Conservation (phyloP, 1,284 basidiomycete genomes). For the Bondarzewia mesenterica region DNA sequence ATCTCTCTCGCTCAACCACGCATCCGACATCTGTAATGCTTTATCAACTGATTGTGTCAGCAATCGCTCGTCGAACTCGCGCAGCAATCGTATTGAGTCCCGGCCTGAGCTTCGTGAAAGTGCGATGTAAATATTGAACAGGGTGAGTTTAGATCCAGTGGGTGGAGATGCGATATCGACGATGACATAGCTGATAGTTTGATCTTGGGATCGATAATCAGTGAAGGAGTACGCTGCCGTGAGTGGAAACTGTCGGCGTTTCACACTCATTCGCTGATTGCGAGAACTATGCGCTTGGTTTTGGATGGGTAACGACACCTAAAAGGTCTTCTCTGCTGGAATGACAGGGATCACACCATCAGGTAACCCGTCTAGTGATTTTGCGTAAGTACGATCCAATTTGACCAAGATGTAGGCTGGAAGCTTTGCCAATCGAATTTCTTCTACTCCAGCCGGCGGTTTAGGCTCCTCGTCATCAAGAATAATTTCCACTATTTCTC, state of each 20-base stretch:
- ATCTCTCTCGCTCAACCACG: no score
- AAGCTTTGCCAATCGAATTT: constrained; percentile 17
- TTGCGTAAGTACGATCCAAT: constrained; percentile 18
- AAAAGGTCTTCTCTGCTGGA: constrained; percentile 12
- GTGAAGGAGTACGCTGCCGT: constrained; percentile 26
- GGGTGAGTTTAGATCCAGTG: constrained; percentile 14
- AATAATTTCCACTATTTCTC: constrained; percentile 27
- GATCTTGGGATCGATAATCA: constrained; percentile 25
- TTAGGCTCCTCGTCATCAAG: constrained; percentile 18
- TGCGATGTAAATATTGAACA: constrained; percentile 26
- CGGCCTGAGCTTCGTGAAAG: constrained; percentile 23
- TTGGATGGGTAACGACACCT: constrained; percentile 3
- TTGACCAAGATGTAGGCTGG: constrained; percentile 28
- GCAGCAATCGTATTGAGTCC: constrained; percentile 20
- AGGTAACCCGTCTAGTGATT: constrained; percentile 17
- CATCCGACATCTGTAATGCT: no score
- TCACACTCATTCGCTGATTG: constrained; percentile 9
- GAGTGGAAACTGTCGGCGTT: constrained; percentile 19
- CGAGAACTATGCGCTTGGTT: neutral
- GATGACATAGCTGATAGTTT: constrained; percentile 21
- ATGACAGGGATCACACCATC: constrained; percentile 20
- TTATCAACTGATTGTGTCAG: no score
- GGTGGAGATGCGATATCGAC: constrained; percentile 25
- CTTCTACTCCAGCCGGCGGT: constrained; percentile 14
- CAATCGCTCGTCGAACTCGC: constrained; percentile 1